Base-by-base conservation (phyloP, 2,329 filamentous ascomycete species). In the Alternaria solani region DNA sequence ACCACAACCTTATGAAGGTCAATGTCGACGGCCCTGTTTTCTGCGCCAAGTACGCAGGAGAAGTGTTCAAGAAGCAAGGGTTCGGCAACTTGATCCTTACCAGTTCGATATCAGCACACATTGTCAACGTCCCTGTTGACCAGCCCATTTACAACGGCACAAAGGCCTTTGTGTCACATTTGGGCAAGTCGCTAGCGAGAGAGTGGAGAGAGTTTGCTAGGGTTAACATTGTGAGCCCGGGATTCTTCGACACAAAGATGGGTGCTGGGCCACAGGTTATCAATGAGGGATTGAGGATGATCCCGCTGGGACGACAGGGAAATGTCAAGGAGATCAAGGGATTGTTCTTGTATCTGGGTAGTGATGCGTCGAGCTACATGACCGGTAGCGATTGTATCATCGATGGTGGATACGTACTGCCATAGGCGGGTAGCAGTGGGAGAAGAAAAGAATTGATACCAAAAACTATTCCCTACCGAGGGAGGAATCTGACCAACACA, bases 81-180 rank as follows among this genome's bases (percentile, higher is more conserved):
- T 80, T 76, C 14, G 88, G 88, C 30, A 86, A 83, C 63, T 82
- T 90, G 68, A 85, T 90, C 75, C 87, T 89, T 70, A 90, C 88
- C 2, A 83, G 87, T 2, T 85, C 81, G 55, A 90, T 94, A 88
- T 91, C 88, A 36, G 91, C 90, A 58, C 87, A 87, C 77, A 88
- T 94, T 65, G 91, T 93, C 83, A 94, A 94, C 84, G 93, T 90
- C 79, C 91, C 88, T 4, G 86, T 89, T 67, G 87, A 89, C 73
- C 88, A 90, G 55, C 68, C 71, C 1, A 75, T 75, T 9, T 77
- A 76, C 65, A 77, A 78, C 57, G 74, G 69, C 28, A 68, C 87
- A 60, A 90, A 90, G 79, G 87, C 88, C 2, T 87, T 86, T 55
- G 87, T 86, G 58, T 87, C 88, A 65, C 87, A 89, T 69, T 75